These are phyloP conservation scores for Blastobotrys malaysiensis DNA, from an alignment of 1,139 yeast genomes.

Conservation along the genomic window DNA sequence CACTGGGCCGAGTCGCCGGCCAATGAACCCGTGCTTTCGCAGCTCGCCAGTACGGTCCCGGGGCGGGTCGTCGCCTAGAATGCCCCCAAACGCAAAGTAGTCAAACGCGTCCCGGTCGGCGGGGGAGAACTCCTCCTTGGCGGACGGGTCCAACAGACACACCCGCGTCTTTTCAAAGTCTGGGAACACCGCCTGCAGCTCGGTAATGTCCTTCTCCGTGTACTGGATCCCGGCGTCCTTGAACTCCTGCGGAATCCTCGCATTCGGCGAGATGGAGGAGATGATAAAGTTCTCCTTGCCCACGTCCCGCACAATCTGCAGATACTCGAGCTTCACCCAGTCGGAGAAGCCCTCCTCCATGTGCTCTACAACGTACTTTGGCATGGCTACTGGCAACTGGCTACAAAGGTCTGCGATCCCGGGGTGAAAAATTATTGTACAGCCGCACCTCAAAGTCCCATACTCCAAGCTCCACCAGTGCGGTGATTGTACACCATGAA, in stretches of 20 bases:
- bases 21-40: slow-evolving; percentile 73
- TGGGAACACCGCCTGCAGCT: slow-evolving; percentile 38
- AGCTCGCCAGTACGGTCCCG: slow-evolving; percentile 91
- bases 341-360: slow-evolving; percentile 97
- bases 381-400: slow-evolving; percentile 2
- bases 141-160: slow-evolving; percentile 86
- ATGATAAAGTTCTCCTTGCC: slow-evolving; percentile 70
- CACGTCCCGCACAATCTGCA: slow-evolving; percentile 74
- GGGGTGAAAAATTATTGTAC: not conserved
- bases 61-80: slow-evolving; percentile 94
- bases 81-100: slow-evolving; percentile 93
- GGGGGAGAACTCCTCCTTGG: slow-evolving; percentile 66
- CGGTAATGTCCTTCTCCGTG: slow-evolving; percentile 70
- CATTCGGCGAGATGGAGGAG: slow-evolving; percentile 65
- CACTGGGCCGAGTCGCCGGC: slow-evolving; percentile 76
- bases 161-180: slow-evolving; percentile 49
- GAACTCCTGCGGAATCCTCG: slow-evolving; percentile 54
- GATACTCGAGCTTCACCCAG: slow-evolving; percentile 89
- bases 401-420: not conserved
- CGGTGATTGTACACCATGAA: too few species aligned
- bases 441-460: not conserved
- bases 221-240: slow-evolving; percentile 65
- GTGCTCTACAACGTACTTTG: slow-evolving; percentile 85
- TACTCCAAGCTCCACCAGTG: too few species aligned
- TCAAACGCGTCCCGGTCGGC: slow-evolving; percentile 62